Base-by-base conservation (phyloP, 441 rosid species). In the Populus hybrid region DNA sequence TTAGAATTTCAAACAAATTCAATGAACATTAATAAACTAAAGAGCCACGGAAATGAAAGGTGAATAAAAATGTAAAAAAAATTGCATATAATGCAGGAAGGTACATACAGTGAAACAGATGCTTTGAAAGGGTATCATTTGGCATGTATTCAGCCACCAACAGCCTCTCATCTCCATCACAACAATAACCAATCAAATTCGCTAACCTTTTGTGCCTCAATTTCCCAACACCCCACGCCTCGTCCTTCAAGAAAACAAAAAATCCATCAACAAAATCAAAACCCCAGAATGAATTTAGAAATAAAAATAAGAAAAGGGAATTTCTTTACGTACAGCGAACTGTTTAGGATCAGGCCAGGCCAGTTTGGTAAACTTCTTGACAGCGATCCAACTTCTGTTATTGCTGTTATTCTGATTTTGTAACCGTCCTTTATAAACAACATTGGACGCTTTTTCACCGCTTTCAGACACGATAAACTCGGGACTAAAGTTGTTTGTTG, bases 321-420 rank as follows among this genome's bases (percentile, higher is more conserved):
- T 75, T 26, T 42, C 7, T 16, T 9, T 34, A 30, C 82, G 28
- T 87, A 93, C 98, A n/a, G 90, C 91, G 80, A 95, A 95, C 87
- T 93, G 98, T 75, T 91, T 90, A 11, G 98, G 89, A 84, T 93
- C 93, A 23, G 97, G 98, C 98, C 98, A 93, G 23, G 97, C 93
- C 72, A 78, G 57, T 80, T 91, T 93, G 18, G 91, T 74, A 78
- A 92, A 91, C 79, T 81, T 89, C 83, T 94, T 92, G 78, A 94
- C 87, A 53, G 97, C 95, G 73, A 92, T 90, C 86, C 89, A 84
- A 64, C 91, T 87, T 65, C 83, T 84, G 72, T 82, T 84, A 53
- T 71, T 78, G 23, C 65, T 80, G 71, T 80, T 80, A 63, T 77
- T 83, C 70, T 85, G 82, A 42, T 76, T 83, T 69, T 82, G 89